Base-by-base conservation (phyloP, 2,329 filamentous ascomycete species). In the Penicillium sp. region DNA sequence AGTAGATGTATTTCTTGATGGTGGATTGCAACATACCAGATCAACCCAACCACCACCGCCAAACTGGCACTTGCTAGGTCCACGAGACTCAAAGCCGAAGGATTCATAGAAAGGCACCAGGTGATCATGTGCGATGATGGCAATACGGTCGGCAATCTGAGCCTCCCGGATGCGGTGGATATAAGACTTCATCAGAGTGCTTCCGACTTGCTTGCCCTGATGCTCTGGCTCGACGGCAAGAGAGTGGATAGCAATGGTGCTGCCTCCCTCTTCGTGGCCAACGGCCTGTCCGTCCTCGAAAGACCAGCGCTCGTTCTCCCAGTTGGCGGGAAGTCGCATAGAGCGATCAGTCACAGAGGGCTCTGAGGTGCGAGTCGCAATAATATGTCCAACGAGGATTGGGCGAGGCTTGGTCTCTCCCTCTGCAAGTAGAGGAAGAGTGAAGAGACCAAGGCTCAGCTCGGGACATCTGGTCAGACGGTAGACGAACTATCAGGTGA, bases 1-100 rank as follows among this genome's bases (percentile, higher is more conserved):
- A 66, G 51, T 40, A 48, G 29, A 47, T 14, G 24, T 16, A 34
- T 22, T 44, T 50, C 56, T 31, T 34, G 2, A 32, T 40, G 7
- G 49, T 45, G 16, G 42, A 9, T n/a, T 43, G 21, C 4, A 31
- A 55, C 80, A 71, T 71, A 92, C 89, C 90, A 96, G 86, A 70
- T 94, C 87, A 63, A 85, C 81, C 91, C 92, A 96, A 16, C 85
- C 87, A 31, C 91, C 90, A 36, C 91, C 91, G 18, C 87, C 89
- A 74, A 91, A 92, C 54, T 83, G 79, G 47, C 85, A 87, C 56
- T 83, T 76, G 71, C 91, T 94, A 47, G 80, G 77, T 0, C 92
- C 91, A 29, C 81, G 73, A 62, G 87, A 84, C 61, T 78, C 77
- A 70, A 94, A 96, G 0, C 91, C 86, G 62, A 91, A 82, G n/a